phyloP scores from a whole-genome alignment of 78 protist species.

The Trichosphaerium sp. region DNA sequence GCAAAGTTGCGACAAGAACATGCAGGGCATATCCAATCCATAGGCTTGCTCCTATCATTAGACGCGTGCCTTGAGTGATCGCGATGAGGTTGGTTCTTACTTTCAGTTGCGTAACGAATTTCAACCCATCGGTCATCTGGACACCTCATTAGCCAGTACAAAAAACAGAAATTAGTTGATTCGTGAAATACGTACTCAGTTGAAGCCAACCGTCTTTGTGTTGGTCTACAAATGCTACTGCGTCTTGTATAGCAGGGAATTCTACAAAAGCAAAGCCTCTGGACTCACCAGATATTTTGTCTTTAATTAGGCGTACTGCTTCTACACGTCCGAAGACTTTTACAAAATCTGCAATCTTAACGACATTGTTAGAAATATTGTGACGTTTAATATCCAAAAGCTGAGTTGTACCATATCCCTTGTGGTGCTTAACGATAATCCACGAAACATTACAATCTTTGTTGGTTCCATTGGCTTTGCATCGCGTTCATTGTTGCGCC shows the following conservation, averaged over 20 bases:
- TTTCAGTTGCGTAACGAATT: too few species aligned
- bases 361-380: neutral
- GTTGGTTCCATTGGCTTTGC: constrained; percentile 6
- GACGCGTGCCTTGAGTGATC: too few species aligned
- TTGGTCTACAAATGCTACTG: constrained; percentile 6
- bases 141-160: too few species aligned
- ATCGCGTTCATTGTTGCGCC: too few species aligned
- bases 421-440: neutral
- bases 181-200: too few species aligned
- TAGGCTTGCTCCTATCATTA: too few species aligned
- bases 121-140: too few species aligned
- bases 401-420: constrained; percentile 13
- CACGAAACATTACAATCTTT: constrained; percentile 5
- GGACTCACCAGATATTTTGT: constrained; percentile 1
- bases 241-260: constrained; percentile 10
- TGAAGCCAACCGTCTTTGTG: too few species aligned
- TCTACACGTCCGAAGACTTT: constrained; percentile 9
- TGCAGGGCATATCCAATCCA: too few species aligned
- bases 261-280: constrained; percentile 29
- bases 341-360: constrained; percentile 11
- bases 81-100: too few species aligned
- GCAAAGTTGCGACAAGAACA: too few species aligned
- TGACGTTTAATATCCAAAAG: neutral
- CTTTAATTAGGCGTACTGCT: neutral
- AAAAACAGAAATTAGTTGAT: too few species aligned